Evolutionary conservation across 306 rosid genomes (phyloP).

Genomic region (Mimosa pudica): DNA sequence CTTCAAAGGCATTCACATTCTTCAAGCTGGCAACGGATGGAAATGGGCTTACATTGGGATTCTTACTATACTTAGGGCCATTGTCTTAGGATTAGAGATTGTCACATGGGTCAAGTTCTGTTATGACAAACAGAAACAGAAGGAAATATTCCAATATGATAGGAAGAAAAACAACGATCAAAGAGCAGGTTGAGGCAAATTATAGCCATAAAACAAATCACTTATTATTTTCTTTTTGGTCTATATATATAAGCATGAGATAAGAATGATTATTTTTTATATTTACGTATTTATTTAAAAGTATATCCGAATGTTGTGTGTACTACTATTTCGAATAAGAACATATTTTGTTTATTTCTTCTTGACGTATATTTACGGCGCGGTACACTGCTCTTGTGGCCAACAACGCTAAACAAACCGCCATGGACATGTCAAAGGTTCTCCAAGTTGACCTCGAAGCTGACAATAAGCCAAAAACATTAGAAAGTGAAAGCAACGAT

Average conservation of each 20-base stretch:
- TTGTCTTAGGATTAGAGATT: slow-evolving; percentile 49
- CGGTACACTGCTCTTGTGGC: slow-evolving; percentile 53
- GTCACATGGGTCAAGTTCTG: slow-evolving; percentile 55
- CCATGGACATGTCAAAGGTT: slow-evolving; percentile 45
- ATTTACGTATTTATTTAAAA: too few relatives aligned
- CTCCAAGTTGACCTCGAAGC: slow-evolving; percentile 24
- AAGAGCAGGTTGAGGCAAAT: neutral
- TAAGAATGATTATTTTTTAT: neutral
- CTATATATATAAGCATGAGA: neutral
- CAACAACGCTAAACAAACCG: slow-evolving; percentile 38
- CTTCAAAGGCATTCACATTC: slow-evolving; percentile 68
- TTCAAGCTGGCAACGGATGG: slow-evolving; percentile 55
- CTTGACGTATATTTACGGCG: slow-evolving; percentile 34
- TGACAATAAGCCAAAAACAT: neutral
- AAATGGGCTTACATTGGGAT: slow-evolving; percentile 57
- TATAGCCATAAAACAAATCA: neutral
- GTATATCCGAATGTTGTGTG: neutral
- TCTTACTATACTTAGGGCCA: slow-evolving; percentile 42
- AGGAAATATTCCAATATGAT: neutral
- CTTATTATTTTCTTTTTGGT: neutral
- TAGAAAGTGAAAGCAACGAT: neutral
- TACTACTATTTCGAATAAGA: neutral
- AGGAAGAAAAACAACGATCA: neutral
- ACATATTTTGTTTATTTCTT: neutral
- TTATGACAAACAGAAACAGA: neutral